Conservation (phyloP, 2,329 filamentous ascomycete species). For the Colletotrichum agaves region DNA sequence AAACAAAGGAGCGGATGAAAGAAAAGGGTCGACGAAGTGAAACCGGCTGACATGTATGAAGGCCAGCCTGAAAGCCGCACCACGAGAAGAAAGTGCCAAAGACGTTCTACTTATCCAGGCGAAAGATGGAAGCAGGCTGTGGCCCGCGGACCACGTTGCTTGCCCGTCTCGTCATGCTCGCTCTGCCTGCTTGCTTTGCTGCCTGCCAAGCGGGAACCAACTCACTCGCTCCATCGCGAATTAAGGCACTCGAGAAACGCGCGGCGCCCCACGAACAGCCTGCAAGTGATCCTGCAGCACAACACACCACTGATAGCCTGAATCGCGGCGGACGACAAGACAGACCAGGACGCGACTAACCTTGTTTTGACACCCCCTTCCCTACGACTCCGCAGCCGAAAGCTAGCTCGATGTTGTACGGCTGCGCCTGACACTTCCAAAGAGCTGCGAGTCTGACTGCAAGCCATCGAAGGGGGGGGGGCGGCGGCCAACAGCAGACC, state of each 20-base stretch:
- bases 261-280: constrained; percentile 6
- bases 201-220: constrained; percentile 23
- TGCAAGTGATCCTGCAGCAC: constrained; percentile 6
- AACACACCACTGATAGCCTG: neutral
- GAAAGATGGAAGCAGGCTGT: constrained; percentile 21
- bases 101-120: constrained; percentile 7
- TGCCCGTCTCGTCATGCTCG: constrained; percentile 5
- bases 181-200: neutral
- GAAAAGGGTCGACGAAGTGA: neutral
- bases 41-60: neutral
- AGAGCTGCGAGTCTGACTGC: constrained; percentile 19
- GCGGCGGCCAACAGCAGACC: constrained; percentile 14
- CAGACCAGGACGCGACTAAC: constrained; percentile 33
- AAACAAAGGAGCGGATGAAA: neutral
- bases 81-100: constrained; percentile 20
- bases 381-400: neutral
- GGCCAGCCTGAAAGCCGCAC: neutral
- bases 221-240: neutral
- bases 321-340: neutral
- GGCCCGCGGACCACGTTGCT: neutral
- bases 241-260: constrained; percentile 9
- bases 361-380: constrained; percentile 28
- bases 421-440: constrained; percentile 34
- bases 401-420: constrained; percentile 8
- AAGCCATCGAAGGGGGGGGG: neutral